Percentiles rank a stretch among this genome's conserved stretches.
These are phyloP conservation scores for Neospermospora avenae DNA, from an alignment of 2,329 filamentous ascomycete species.

Conservation along the genomic window DNA sequence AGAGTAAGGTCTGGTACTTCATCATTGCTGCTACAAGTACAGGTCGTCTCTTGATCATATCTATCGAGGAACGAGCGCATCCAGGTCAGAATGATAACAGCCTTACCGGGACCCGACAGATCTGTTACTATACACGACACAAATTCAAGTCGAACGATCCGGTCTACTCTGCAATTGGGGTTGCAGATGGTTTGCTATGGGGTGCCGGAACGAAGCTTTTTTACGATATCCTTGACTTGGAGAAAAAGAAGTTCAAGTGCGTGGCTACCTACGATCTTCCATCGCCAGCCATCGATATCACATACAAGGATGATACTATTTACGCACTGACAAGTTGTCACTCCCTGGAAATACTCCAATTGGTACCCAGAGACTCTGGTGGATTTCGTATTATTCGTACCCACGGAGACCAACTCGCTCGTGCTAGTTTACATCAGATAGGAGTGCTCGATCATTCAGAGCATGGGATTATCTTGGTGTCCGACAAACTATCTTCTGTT, in stretches of 20 bases:
- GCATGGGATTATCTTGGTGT: slow-evolving; percentile 30
- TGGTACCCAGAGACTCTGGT: slow-evolving; percentile 25
- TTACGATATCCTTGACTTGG: slow-evolving; percentile 52
- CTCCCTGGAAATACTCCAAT: slow-evolving; percentile 54
- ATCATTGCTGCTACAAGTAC: slow-evolving; percentile 56
- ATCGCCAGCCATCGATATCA: slow-evolving; percentile 50
- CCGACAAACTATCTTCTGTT: slow-evolving; percentile 33
- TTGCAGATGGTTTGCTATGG: slow-evolving; percentile 54
- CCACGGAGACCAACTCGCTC: slow-evolving; percentile 34
- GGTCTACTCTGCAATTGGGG: slow-evolving; percentile 54
- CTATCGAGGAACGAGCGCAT: slow-evolving; percentile 37
- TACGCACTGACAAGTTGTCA: slow-evolving; percentile 50
- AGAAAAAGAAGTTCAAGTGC: slow-evolving; percentile 49
- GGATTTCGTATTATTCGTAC: slow-evolving; percentile 29
- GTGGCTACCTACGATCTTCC: slow-evolving; percentile 47
- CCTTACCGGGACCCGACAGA: slow-evolving; percentile 21
- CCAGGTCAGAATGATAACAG: slow-evolving; percentile 9
- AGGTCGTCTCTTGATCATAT: slow-evolving; percentile 55
- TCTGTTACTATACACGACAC: slow-evolving; percentile 54
- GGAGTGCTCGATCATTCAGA: slow-evolving; percentile 11
- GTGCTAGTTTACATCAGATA: slow-evolving; percentile 31
- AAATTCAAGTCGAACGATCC: slow-evolving; percentile 46
- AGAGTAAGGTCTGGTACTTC: slow-evolving; percentile 57
- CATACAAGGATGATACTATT: slow-evolving; percentile 46
- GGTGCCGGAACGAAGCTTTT: slow-evolving; percentile 52